Conservation (phyloP, 208 protist species). For the Crithidia expoeki region DNA sequence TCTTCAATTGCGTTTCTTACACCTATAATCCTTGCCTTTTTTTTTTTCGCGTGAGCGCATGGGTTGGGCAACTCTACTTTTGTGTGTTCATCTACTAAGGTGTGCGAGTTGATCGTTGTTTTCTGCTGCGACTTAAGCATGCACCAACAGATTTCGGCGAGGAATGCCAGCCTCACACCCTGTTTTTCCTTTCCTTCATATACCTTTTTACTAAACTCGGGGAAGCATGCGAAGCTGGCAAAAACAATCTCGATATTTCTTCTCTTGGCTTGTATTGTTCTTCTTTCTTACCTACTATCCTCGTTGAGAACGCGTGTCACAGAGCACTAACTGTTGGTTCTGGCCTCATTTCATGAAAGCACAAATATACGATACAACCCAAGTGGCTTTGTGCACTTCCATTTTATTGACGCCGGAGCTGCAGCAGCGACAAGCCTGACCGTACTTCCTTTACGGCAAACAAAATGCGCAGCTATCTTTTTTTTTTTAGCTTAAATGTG, state of each 20-base stretch:
- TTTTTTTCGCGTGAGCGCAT: slow-evolving; percentile 13
- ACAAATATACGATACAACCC: neutral
- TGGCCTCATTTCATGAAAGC: neutral
- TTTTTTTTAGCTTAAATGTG: too few relatives aligned
- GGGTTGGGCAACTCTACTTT: neutral
- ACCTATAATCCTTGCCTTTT: slow-evolving; percentile 20
- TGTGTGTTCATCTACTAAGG: neutral
- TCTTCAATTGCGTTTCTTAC: slow-evolving; percentile 5
- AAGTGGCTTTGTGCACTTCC: too few relatives aligned
- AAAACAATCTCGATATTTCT: too few relatives aligned
- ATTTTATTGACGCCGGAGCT: too few relatives aligned
- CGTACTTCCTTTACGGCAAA: too few relatives aligned
- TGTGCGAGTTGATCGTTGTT: neutral
- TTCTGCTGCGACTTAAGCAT: neutral
- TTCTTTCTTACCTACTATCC: neutral
- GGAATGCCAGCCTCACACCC: neutral
- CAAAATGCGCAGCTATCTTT: too few relatives aligned
- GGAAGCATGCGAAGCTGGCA: too few relatives aligned
- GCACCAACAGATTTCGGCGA: neutral
- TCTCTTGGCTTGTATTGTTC: neutral
- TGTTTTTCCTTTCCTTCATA: neutral
- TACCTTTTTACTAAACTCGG: too few relatives aligned
- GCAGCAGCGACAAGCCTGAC: too few relatives aligned
- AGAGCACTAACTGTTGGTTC: neutral
- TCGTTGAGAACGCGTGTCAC: neutral